Base-by-base conservation (phyloP, 192 early-diverging fungal species). In the Coemansia pectinata region DNA sequence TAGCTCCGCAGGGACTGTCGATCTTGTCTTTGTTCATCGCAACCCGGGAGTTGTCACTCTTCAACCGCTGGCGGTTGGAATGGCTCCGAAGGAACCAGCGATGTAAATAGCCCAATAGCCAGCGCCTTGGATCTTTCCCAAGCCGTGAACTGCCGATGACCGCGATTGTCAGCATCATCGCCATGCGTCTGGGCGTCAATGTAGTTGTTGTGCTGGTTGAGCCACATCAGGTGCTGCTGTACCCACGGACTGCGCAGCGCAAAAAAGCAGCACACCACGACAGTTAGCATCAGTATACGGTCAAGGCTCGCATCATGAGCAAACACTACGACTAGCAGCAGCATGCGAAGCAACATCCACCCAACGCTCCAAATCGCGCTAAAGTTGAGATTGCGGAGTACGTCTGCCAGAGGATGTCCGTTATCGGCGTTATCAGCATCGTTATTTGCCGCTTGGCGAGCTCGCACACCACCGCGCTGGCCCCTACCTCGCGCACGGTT, bases 81-180 rank as follows among this genome's bases (percentile, higher is more conserved):
- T 33, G 81, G 81, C 73, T 83, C 81, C 11, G 72, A 63, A 8
- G 81, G 81, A 58, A 83, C 61, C 55, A 83, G 66, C 65, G 81
- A 79, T 53, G 81, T 73, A 27, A 83, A 39, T 31, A 83, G 77
- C 42, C 73, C 81, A 59, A 79, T 42, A 0, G 70, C 44, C 63
- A 83, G 60, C 11, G 81, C 81, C n/a, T 62, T 59, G 11, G 71
- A 70, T 65, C 75, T 83, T 41, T 78, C 76, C 62, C 73, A 38
- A 11, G 44, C 73, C 2, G 76, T 61, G 48, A 67, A 78, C 53
- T 72, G 50, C 29, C 45, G 8, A n/a, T 21, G 50, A 27, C 60
- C 29, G 42, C 58, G 19, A 59, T 45, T 23, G 41, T 19, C 61
- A 6, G 52, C 63, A 5, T 9, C 48, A 25, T 45, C 44, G 9